Conservation (phyloP, 768 basidiomycete genomes). For the Hygrophoropsis aurantiaca region DNA sequence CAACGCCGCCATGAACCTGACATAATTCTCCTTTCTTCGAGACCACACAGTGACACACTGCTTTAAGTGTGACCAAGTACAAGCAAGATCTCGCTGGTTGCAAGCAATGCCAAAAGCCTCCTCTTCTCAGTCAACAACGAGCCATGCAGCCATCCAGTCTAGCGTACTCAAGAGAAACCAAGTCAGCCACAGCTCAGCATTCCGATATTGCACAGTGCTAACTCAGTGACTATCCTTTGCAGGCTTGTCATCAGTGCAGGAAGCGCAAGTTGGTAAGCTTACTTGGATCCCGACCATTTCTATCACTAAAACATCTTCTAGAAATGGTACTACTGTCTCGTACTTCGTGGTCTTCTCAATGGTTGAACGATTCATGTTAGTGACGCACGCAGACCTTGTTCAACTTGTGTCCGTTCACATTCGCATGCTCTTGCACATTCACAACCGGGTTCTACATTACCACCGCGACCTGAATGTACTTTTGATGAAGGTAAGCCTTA, state of each 20-base stretch:
- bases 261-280: constrained; percentile 65
- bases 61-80: too few species aligned
- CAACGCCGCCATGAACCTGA: too few species aligned
- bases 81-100: too few species aligned
- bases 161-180: constrained; percentile 22
- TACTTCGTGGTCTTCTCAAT: constrained; percentile 1
- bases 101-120: constrained; percentile 40
- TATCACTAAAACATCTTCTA: constrained; percentile 22
- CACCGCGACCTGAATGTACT: constrained; percentile 67
- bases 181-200: constrained; percentile 8
- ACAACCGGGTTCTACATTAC: constrained; percentile 51
- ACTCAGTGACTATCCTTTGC: constrained; percentile 1
- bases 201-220: neutral
- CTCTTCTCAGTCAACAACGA: constrained; percentile 2
- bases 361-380: constrained; percentile 32
- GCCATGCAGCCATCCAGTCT: neutral
- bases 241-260: constrained; percentile 61
- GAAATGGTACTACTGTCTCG: constrained; percentile 56
- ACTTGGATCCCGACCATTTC: constrained; percentile 11
- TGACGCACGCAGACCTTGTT: constrained; percentile 75
- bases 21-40: too few species aligned
- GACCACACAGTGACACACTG: too few species aligned
- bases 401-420: constrained; percentile 76
- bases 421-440: constrained; percentile 66
- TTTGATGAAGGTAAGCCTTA: constrained; percentile 60